Evolutionary conservation across 805 yeast species (phyloP), one percentile per base, ranked within the genome.

Genomic region (Priceomyces melissophilus): DNA sequence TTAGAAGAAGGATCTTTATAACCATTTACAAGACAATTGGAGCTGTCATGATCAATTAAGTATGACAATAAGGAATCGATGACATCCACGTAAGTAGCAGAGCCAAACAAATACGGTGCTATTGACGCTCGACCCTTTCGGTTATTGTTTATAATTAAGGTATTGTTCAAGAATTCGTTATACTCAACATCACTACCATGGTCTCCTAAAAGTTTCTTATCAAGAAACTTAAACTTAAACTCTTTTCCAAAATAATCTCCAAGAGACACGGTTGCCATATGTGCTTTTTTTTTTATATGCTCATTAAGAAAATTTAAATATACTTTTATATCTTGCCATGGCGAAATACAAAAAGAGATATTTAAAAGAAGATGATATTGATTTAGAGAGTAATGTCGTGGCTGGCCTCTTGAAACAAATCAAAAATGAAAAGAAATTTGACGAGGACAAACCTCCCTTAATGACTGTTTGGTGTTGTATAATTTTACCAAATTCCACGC

Each of bases 391-490:
- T n/a, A 67, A 82, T 3, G 54, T 73, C 0, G 50, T 79, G 1
- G 72, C 73, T 40, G 69, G 63, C 3, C 49, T 55, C n/a, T 58
- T 79, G 10, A 60, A 69, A 38, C 84, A 79, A 49, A 55, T 79
- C 3, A 58, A 69, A 40, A 55, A 62, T 2, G 42, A 40, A 2
- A 42, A 50, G 3, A 42, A 39, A 10, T 30, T 41, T n/a, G 44
- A 45, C 17, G 37, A 41, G 7, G 46, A 55, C 4, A 42, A 30
- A 3, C 70, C 70, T 1, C 45, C 54, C 2, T 52, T 74, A 2
- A 44, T 63, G 1, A 42, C 53, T 1, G 78, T 70, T 2, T 79
- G 84, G 84, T 58, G 70, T 26, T 69, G 79, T 38, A 65, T 61
- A 16, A 68, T 79, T 12, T 41, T 50, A 1, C 74, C 82, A 3